A percentile compares a stretch with the other conserved stretches of the same genome.
phyloP scores from a whole-genome alignment of 371 early-diverging fungal species.

The Dichotomocladium elegans region DNA sequence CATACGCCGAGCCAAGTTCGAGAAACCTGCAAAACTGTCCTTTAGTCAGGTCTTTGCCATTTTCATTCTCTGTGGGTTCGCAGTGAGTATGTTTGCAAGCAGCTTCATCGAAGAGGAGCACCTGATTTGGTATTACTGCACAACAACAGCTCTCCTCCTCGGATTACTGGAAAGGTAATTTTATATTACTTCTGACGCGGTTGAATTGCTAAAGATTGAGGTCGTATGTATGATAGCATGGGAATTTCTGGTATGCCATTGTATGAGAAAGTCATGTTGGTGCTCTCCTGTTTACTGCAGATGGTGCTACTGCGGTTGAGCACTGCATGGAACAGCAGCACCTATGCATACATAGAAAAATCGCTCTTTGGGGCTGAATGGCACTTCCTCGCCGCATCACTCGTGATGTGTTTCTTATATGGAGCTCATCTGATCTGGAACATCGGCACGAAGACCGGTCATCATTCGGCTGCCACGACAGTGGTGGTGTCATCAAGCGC shows the following conservation, averaged over 20 bases:
- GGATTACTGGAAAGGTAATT: conserved; percentile 47
- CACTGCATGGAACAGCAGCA: background rate
- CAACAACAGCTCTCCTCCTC: conserved; percentile 51
- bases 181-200: no score
- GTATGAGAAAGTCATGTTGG: no score
- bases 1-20: no score
- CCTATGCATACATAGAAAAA: background rate
- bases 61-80: conserved; percentile 36
- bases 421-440: background rate
- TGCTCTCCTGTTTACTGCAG: conserved; percentile 8
- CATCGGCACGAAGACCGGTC: background rate
- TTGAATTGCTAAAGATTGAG: no score
- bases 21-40: background rate
- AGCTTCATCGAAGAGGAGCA: conserved; percentile 82
- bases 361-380: background rate
- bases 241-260: no score
- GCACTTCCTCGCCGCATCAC: conserved; percentile 13
- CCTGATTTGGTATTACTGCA: conserved; percentile 70
- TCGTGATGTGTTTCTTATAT: background rate
- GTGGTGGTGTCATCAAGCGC: conserved; percentile 22
- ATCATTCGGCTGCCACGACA: no score
- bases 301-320: conserved; percentile 6
- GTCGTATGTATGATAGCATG: no score
- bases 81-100: conserved; percentile 62
- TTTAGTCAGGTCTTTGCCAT: conserved; percentile 18